Base-by-base conservation (phyloP, 768 basidiomycete species). In the Cantharellus anzutake region DNA sequence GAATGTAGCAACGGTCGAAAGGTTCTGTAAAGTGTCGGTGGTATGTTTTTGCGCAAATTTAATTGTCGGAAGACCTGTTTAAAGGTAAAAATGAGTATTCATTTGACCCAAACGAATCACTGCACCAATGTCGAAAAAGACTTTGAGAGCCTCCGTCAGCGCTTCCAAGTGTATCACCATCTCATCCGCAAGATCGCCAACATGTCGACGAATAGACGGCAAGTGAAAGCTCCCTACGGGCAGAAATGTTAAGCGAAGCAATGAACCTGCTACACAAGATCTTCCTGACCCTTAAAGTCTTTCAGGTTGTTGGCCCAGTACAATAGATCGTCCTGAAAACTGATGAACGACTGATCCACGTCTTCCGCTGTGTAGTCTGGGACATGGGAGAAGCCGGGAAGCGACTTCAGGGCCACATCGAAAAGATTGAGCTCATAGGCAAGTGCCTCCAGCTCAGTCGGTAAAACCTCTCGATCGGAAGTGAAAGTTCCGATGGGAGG, bases 231-330 rank as follows among this genome's bases (percentile, higher is more conserved):
- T 80, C 84, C 83, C 42, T 11, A 42, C 59, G 62, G 42, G 58
- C 3, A 37, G 2, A 29, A 41, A 40, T 57, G 42, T 39, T 41
- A 62, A 57, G 11, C 66, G 57, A 56, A 59, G 57, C 41, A 44
- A 39, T 29, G 7, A 37, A 3, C 20, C 50, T 37, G 35, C 41
- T 55, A 39, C 58, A 29, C 14, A 40, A 64, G 7, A 2, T 64
- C 20, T 29, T 29, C 20, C 20, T 29, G 20, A 80, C 82, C 78
- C 64, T 74, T 68, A 65, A 85, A 87, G 60, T 78, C 78, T 61
- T 73, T 74, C 56, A 87, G 69, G 66, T 82, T 84, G 44, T 81
- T 82, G 5, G 83, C 76, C 84, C 84, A 85, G 63, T 85, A 84
- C 82, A 78, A 79, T 41, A 86, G 71, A 68, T 87, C 83, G 0